Evolutionary conservation across 768 basidiomycete species (phyloP).

Genomic region (Strobilomyces confusus): DNA sequence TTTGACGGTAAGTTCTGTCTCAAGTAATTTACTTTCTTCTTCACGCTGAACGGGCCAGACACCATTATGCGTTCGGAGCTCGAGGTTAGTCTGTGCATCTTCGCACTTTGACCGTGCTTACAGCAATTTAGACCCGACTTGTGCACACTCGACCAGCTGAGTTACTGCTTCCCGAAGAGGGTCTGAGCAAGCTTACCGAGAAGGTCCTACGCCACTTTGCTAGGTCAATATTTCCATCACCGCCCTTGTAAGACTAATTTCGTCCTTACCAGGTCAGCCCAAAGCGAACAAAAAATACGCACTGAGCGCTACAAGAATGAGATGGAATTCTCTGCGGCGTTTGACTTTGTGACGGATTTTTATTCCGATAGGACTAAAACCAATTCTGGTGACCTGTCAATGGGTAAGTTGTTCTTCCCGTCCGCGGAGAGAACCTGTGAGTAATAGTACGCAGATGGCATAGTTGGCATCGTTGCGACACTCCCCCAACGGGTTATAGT

Average conservation of each 20-base stretch:
- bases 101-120: neutral
- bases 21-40: neutral
- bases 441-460: conserved; percentile 40
- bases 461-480: conserved; percentile 57
- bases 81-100: conserved; percentile 48
- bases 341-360: conserved; percentile 59
- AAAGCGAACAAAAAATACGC: conserved; percentile 45
- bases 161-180: conserved; percentile 58
- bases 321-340: conserved; percentile 66
- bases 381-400: conserved; percentile 36
- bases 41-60: conserved; percentile 42
- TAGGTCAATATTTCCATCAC: conserved; percentile 40
- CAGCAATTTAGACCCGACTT: conserved; percentile 66
- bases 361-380: conserved; percentile 52
- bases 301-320: conserved; percentile 55
- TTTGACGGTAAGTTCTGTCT: conserved; percentile 57
- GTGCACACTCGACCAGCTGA: conserved; percentile 83
- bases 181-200: conserved; percentile 64
- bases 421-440: neutral
- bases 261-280: conserved; percentile 32
- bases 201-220: conserved; percentile 72
- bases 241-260: conserved; percentile 8
- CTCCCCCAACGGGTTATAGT: conserved; percentile 70
- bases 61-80: conserved; percentile 83
- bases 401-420: conserved; percentile 7